A percentile compares a stretch with the other conserved stretches of the same genome.
Evolutionary conservation across 2,329 filamentous ascomycete genomes (phyloP).

Genomic region (Pestalotiopsis sp.): DNA sequence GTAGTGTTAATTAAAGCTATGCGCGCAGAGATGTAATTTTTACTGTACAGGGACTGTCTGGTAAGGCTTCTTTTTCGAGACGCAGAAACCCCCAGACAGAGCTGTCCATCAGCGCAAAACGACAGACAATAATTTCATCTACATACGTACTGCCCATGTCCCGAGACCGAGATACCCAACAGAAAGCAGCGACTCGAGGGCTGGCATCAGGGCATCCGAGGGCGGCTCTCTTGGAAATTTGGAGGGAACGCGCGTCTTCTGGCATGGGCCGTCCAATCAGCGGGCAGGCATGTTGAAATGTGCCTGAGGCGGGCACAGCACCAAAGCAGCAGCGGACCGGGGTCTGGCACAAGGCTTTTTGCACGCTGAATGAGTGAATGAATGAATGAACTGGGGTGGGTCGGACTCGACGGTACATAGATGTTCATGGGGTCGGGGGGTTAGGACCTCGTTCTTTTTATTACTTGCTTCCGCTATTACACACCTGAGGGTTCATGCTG

Average conservation of each 20-base stretch:
- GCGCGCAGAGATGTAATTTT: no score
- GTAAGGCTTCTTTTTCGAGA: no score
- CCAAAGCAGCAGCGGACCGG: neutral
- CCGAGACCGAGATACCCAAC: neutral
- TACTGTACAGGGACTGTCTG: no score
- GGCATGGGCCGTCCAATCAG: conserved; percentile 8
- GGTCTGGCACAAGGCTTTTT: neutral
- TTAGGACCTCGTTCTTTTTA: no score
- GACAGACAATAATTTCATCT: neutral
- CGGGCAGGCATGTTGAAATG: neutral
- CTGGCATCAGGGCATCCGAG: neutral
- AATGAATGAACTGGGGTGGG: neutral
- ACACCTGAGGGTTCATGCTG: no score
- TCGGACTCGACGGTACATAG: neutral
- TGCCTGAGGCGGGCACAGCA: conserved; percentile 8
- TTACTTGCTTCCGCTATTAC: no score
- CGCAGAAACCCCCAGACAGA: no score
- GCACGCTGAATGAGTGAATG: neutral
- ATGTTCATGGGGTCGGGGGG: neutral
- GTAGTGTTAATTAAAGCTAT: no score
- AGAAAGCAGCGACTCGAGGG: neutral
- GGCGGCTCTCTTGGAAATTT: neutral
- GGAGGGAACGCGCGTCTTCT: conserved; percentile 12
- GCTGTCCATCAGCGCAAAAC: neutral
- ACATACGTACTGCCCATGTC: neutral